Evolutionary conservation across 768 basidiomycete genomes (phyloP).

Genomic region (Lentinula aciculospora): DNA sequence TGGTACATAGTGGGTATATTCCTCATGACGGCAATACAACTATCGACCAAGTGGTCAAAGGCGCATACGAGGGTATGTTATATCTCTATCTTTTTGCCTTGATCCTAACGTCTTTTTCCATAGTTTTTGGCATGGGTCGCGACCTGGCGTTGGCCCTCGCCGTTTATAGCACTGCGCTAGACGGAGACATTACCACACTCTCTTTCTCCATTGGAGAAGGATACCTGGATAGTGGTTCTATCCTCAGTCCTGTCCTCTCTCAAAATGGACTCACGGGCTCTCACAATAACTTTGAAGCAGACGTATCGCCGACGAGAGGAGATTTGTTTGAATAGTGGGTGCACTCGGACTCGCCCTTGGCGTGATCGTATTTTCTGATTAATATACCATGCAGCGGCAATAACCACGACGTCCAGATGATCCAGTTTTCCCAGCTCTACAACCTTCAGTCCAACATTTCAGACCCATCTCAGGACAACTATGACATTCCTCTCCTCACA

Average conservation of each 20-base stretch:
- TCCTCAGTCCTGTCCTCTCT: not conserved
- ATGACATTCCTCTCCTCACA: not conserved
- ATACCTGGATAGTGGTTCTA: not conserved
- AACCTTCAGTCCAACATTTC: not conserved
- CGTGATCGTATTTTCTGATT: too few relatives aligned
- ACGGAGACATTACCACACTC: not conserved
- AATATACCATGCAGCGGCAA: not conserved
- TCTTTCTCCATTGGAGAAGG: not conserved
- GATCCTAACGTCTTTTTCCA: not conserved
- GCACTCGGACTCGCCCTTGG: too few relatives aligned
- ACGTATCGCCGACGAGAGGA: not conserved
- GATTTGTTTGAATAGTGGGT: not conserved
- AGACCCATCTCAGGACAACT: not conserved
- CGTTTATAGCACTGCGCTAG: not conserved
- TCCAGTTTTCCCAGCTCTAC: not conserved
- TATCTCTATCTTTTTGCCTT: not conserved
- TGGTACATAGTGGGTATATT: not conserved
- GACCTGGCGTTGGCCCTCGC: not conserved
- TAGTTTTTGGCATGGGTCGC: not conserved
- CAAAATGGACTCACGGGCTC: not conserved
- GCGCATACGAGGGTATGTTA: not conserved
- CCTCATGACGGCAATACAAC: not conserved
- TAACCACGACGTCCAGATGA: not conserved
- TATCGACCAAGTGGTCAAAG: not conserved
- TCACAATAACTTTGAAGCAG: constrained; percentile 11